phyloP scores from a whole-genome alignment of 192 early-diverging fungal species.

The Entomortierella parvispora region DNA sequence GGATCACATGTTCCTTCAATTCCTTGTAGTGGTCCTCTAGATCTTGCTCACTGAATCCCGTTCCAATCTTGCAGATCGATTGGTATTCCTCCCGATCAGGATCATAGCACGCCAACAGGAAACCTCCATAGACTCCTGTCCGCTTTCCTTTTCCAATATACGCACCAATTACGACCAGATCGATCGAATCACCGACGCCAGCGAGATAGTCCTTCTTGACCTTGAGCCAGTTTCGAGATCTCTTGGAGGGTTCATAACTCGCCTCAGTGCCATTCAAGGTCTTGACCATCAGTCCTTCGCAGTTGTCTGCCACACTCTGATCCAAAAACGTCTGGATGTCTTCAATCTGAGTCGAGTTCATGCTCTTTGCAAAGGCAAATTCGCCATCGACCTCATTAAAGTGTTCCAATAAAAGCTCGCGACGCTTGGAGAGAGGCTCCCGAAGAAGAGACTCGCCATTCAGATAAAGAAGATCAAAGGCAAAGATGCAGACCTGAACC shows the following conservation, averaged over 20 bases:
- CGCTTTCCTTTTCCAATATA: conserved; percentile 95
- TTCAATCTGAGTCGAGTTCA: conserved; percentile 86
- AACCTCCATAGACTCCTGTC: conserved; percentile 95
- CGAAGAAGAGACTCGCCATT: conserved; percentile 92
- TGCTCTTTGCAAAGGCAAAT: conserved; percentile 88
- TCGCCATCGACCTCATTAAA: conserved; percentile 87
- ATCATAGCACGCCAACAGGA: conserved; percentile 96
- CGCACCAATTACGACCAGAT: conserved; percentile 97
- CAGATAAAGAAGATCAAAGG: conserved; percentile 94
- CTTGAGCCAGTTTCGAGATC: conserved; percentile 99
- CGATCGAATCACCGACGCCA: conserved; percentile 95
- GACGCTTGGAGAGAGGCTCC: conserved; percentile 78
- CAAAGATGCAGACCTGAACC: conserved; percentile 96
- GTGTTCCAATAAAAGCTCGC: conserved; percentile 71
- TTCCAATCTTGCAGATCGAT: conserved; percentile 98
- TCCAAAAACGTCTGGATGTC: conserved; percentile 96
- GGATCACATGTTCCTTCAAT: conserved; percentile 81
- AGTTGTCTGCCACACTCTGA: conserved; percentile 82
- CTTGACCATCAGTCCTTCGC: conserved; percentile 99
- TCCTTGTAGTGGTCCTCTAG: conserved; percentile 77
- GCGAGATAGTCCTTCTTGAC: conserved; percentile 99
- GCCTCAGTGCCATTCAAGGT: conserved; percentile 86
- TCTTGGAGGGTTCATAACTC: conserved; percentile 94
- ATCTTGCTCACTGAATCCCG: conserved; percentile 94
- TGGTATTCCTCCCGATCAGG: conserved; percentile 95